These are phyloP conservation scores for Claviceps capensis DNA, from an alignment of 2,329 filamentous ascomycete species.

Conservation along the genomic window DNA sequence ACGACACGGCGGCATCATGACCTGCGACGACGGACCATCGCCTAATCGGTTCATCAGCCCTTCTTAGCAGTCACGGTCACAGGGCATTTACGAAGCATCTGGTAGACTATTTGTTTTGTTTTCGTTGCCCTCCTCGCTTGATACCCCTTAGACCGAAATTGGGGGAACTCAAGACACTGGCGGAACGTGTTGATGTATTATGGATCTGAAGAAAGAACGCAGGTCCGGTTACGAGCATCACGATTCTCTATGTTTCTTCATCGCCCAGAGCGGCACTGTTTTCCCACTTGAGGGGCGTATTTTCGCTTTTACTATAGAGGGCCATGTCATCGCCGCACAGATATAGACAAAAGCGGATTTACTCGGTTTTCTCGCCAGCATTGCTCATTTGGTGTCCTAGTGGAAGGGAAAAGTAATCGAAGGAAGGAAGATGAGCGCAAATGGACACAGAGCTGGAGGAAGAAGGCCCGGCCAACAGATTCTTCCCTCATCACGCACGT, in stretches of 20 bases:
- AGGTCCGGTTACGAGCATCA: slow-evolving; percentile 17
- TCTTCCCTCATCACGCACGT: slow-evolving; percentile 17
- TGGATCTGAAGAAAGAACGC: slow-evolving; percentile 16
- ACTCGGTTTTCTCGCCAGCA: slow-evolving; percentile 42
- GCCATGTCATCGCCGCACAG: slow-evolving; percentile 31
- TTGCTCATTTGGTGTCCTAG: slow-evolving; percentile 20
- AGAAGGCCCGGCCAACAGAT: slow-evolving; percentile 19
- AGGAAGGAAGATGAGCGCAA: slow-evolving; percentile 14
- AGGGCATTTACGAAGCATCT: slow-evolving; percentile 29
- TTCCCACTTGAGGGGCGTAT: slow-evolving; percentile 19
- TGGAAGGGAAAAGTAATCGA: slow-evolving; percentile 17
- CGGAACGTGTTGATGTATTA: slow-evolving; percentile 21
- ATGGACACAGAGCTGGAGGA: slow-evolving; percentile 19
- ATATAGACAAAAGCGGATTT: slow-evolving; percentile 54
- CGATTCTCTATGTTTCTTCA: slow-evolving; percentile 22
- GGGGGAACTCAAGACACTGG: slow-evolving; percentile 25
- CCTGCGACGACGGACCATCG: slow-evolving; percentile 22
- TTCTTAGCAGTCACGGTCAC: slow-evolving; percentile 22
- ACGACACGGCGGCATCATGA: slow-evolving; percentile 30
- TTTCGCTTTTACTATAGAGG: slow-evolving; percentile 29
- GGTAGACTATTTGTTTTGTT: slow-evolving; percentile 32
- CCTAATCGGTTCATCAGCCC: slow-evolving; percentile 17
- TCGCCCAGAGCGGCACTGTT: slow-evolving; percentile 22
- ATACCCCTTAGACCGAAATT: slow-evolving; percentile 31
- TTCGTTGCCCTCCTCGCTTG: slow-evolving; percentile 28